Conservation (phyloP, 2,329 filamentous ascomycete genomes). For the Beauveria sp. region DNA sequence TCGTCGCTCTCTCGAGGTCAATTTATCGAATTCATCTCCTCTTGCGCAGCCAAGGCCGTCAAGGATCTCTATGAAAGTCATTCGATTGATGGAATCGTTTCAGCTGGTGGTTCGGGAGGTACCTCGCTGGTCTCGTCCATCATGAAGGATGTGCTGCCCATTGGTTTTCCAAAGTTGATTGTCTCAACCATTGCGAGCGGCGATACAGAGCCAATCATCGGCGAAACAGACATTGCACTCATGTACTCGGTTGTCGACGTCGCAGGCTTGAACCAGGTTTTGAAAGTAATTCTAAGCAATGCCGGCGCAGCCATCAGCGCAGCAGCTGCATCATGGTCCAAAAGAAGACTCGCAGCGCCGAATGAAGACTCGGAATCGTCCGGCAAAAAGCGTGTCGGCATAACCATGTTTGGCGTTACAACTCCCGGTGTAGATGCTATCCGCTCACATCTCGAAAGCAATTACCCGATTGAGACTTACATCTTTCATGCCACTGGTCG, state of each 20-base stretch:
- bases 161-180: conserved; percentile 63
- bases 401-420: conserved; percentile 72
- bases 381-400: conserved; percentile 46
- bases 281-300: conserved; percentile 52
- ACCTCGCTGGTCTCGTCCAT: conserved; percentile 52
- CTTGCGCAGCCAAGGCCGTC: conserved; percentile 36
- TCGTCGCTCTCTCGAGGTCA: conserved; percentile 40
- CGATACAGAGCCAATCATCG: conserved; percentile 56
- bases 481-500: conserved; percentile 65
- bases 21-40: conserved; percentile 49
- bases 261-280: conserved; percentile 54
- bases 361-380: background rate
- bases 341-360: background rate
- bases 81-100: conserved; percentile 48
- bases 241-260: conserved; percentile 68
- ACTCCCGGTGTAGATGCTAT: conserved; percentile 56
- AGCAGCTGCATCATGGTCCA: conserved; percentile 42
- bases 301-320: conserved; percentile 54
- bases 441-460: conserved; percentile 39
- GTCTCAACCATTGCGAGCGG: conserved; percentile 64
- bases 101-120: conserved; percentile 55
- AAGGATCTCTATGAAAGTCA: conserved; percentile 27
- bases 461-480: conserved; percentile 46
- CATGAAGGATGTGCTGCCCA: conserved; percentile 53
- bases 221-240: conserved; percentile 60